Conservation (phyloP, 805 yeast genomes). For the Ogataea pignaliae region DNA sequence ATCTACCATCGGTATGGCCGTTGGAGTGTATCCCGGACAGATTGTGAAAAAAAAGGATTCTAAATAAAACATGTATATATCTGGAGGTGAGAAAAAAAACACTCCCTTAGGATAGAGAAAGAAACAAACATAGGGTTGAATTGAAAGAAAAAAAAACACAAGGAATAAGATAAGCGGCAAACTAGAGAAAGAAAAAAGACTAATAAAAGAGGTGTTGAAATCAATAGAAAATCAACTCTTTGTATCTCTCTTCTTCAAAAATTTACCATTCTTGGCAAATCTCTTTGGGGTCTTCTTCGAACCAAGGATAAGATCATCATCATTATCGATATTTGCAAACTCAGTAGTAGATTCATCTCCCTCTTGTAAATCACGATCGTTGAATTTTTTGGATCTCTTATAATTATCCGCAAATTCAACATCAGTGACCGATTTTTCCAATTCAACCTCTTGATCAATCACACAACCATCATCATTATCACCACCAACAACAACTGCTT, state of each 20-base stretch:
- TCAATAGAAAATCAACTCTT: background rate
- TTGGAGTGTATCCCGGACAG: too few species aligned
- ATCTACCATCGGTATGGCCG: too few species aligned
- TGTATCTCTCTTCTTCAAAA: constrained; percentile 10
- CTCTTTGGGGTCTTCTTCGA: constrained; percentile 13
- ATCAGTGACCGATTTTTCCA: constrained; percentile 31
- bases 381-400: constrained; percentile 12
- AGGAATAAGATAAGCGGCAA: background rate
- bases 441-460: constrained; percentile 27
- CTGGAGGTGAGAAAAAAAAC: too few species aligned
- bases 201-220: background rate
- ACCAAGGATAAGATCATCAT: background rate
- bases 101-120: too few species aligned
- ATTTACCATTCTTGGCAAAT: constrained; percentile 18
- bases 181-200: background rate
- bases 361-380: background rate
- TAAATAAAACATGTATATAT: too few species aligned
- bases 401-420: constrained; percentile 25
- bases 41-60: too few species aligned
- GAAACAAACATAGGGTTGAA: background rate
- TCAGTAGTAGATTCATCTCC: background rate
- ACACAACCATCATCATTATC: constrained; percentile 13
- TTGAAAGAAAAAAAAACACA: too few species aligned
- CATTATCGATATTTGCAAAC: constrained; percentile 3
- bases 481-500: background rate